A percentile compares a stretch with the other conserved stretches of the same genome.
Conservation (phyloP, 2,329 filamentous ascomycete species). For the Daldinia sp. region DNA sequence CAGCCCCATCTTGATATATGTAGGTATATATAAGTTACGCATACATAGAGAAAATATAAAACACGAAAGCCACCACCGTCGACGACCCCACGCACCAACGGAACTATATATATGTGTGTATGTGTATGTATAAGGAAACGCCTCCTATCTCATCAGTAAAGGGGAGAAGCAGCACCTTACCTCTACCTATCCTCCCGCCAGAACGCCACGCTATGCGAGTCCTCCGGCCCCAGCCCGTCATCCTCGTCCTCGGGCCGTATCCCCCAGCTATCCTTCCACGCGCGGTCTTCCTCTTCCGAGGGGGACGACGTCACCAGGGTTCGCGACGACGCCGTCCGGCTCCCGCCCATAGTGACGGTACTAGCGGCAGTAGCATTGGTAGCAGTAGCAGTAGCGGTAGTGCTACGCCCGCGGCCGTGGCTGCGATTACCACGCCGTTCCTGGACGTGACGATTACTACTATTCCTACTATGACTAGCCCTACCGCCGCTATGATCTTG, state of each 20-base stretch:
- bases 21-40: background rate
- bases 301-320: background rate
- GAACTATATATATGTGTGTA: background rate
- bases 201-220: constrained; percentile 3
- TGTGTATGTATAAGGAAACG: background rate
- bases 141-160: background rate
- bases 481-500: background rate
- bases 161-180: background rate
- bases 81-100: background rate
- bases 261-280: background rate
- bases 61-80: no score
- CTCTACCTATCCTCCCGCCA: background rate
- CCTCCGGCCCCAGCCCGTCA: background rate
- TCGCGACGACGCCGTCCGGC: background rate
- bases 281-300: background rate
- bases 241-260: background rate
- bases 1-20: background rate
- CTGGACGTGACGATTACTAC: no score
- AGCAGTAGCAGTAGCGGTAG: background rate
- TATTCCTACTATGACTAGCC: background rate
- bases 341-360: no score
- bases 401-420: background rate
- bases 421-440: background rate
- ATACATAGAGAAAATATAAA: background rate
- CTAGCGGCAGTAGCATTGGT: no score